Conservation (phyloP, 2,329 filamentous ascomycete genomes). For the Talaromyces piceae region DNA sequence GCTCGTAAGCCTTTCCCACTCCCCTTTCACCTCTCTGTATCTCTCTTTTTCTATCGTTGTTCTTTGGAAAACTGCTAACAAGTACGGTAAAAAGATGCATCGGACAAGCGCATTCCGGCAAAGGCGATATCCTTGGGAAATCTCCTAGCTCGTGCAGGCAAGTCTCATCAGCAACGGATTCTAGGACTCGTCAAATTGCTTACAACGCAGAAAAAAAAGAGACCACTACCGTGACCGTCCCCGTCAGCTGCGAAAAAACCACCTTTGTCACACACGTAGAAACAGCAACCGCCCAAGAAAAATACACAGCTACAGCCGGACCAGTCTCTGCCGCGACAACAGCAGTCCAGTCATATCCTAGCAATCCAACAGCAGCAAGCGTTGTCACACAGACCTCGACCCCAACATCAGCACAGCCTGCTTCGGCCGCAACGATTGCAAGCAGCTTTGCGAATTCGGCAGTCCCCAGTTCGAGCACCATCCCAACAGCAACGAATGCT, state of each 20-base stretch:
- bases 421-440: neutral
- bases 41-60: too few species aligned
- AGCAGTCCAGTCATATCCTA: neutral
- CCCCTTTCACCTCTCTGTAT: too few species aligned
- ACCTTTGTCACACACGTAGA: neutral
- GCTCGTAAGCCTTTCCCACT: neutral
- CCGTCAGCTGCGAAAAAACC: neutral
- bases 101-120: neutral
- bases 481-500: too few species aligned
- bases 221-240: neutral
- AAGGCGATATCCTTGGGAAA: neutral
- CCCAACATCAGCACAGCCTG: neutral
- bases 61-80: neutral
- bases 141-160: neutral
- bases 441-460: neutral
- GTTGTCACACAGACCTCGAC: neutral
- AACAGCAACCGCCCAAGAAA: neutral
- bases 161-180: neutral
- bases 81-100: neutral
- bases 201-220: neutral
- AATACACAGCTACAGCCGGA: neutral
- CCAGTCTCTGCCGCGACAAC: neutral
- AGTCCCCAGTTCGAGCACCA: neutral
- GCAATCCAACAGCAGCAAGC: neutral
- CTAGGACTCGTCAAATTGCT: neutral